A percentile compares a stretch with the other conserved stretches of the same genome.
phyloP scores from a whole-genome alignment of 331 rosid species.

The Quercus tomentella region DNA sequence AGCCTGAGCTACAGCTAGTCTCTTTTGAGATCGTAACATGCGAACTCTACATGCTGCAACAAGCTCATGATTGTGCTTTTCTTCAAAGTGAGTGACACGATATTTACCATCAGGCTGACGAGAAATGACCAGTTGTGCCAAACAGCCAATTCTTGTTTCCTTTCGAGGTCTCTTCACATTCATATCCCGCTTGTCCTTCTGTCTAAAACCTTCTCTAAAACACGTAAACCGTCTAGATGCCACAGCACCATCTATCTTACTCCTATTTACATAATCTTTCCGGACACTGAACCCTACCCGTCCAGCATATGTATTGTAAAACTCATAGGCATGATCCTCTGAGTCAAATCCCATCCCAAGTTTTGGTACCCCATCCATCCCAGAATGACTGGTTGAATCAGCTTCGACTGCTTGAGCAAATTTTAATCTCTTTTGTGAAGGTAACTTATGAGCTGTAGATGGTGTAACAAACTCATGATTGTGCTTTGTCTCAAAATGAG shows the following conservation, averaged over 20 bases:
- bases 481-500: constrained; percentile 50
- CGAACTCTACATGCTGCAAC: constrained; percentile 54
- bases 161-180: constrained; percentile 52
- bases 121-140: constrained; percentile 53
- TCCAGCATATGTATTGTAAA: constrained; percentile 56
- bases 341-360: constrained; percentile 59
- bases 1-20: constrained; percentile 34
- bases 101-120: constrained; percentile 58
- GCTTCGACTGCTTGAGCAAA: constrained; percentile 54
- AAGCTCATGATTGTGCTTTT: constrained; percentile 63
- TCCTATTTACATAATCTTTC: constrained; percentile 64
- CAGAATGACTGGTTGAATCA: constrained; percentile 22
- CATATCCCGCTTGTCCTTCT: constrained; percentile 44
- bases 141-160: constrained; percentile 67
- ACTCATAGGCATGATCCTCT: constrained; percentile 52
- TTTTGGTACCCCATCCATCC: constrained; percentile 46
- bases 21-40: constrained; percentile 56
- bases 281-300: constrained; percentile 56
- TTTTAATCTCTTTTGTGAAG: constrained; percentile 53
- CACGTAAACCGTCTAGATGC: constrained; percentile 63
- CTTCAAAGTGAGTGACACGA: constrained; percentile 57
- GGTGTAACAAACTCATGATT: constrained; percentile 54
- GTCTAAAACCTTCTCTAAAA: constrained; percentile 66
- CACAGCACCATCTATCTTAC: constrained; percentile 59
- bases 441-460: constrained; percentile 39